Conservation (phyloP, 1,284 basidiomycete species). For the Pseudozyma thailandica region DNA sequence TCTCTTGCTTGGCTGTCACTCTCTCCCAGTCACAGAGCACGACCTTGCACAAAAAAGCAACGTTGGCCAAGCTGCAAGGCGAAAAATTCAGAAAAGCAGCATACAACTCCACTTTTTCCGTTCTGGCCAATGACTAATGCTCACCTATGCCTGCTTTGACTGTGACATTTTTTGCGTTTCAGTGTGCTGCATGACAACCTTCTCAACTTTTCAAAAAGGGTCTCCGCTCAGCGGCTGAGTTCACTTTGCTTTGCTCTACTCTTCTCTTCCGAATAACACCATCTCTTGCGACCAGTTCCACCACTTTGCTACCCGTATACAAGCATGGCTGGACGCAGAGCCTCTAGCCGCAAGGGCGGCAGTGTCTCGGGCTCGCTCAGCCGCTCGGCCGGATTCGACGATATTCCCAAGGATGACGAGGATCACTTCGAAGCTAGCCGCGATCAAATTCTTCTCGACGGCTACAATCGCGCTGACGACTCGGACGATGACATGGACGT, state of each 20-base stretch:
- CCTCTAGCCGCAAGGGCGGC: conserved; percentile 18
- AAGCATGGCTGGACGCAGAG: conserved; percentile 39
- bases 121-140: conserved; percentile 18
- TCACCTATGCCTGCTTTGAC: background rate
- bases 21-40: no score
- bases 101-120: conserved; percentile 22
- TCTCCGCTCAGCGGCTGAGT: conserved; percentile 9
- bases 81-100: conserved; percentile 4
- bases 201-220: background rate
- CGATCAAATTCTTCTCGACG: conserved; percentile 80
- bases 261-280: conserved; percentile 2
- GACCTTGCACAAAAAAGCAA: no score
- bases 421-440: conserved; percentile 69
- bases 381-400: conserved; percentile 45
- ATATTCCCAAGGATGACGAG: conserved; percentile 58
- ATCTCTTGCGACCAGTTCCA: no score
- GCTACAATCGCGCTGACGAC: conserved; percentile 34
- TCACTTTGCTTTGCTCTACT: background rate
- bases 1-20: no score
- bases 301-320: background rate
- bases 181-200: conserved; percentile 12
- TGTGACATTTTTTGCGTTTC: background rate
- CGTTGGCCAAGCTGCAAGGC: background rate
- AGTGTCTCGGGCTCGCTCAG: conserved; percentile 26
- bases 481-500: conserved; percentile 53